Evolutionary conservation across 192 early-diverging fungal species (phyloP), one percentile per base, ranked within the genome.

Genomic region (Backusella mclennaniae): DNA sequence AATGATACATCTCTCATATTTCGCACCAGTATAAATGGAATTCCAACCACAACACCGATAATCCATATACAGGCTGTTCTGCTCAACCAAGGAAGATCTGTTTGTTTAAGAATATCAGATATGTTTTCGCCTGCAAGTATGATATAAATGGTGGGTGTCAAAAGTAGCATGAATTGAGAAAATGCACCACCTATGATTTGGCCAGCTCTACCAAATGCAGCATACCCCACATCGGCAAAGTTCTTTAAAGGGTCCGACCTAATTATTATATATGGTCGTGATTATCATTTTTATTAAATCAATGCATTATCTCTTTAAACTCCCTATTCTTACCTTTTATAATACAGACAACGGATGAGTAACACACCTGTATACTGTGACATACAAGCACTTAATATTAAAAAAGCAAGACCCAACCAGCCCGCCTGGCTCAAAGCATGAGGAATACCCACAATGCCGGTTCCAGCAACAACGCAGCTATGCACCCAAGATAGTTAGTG

Each of bases 111-210:
- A 6, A 96, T 87, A 31, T 83, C 79, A 67, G 87, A 69, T 71
- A 95, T 82, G 76, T 93, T 93, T 71, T 90, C 83, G 6, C 92
- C 92, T 0, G 93, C 85, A 59, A 96, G 81, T 77, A 95, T 93
- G 21, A 96, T 83, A 73, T 91, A 94, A 39, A 93, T 86, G 26
- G 88, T 85, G 3, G 89, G 84, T 4, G 90, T 89, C 76, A 90
- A 92, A 4, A 94, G 71, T 21, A 95, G 84, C 49, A 91, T 88
- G 0, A 89, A 75, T 79, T 84, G 80, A 78, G 92, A 85, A 82
- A 89, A 89, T 77, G 91, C 82, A 44, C 84, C 80, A 35, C 87
- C 89, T 36, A 92, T 85, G 17, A 89, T 66, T 44, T 85, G 84
- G 7, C 94, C 95, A 26, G 77, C 69, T 12, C 73, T 78, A 11